Base-by-base conservation (phyloP, 1,284 basidiomycete genomes). In the Moesziomyces sp. region DNA sequence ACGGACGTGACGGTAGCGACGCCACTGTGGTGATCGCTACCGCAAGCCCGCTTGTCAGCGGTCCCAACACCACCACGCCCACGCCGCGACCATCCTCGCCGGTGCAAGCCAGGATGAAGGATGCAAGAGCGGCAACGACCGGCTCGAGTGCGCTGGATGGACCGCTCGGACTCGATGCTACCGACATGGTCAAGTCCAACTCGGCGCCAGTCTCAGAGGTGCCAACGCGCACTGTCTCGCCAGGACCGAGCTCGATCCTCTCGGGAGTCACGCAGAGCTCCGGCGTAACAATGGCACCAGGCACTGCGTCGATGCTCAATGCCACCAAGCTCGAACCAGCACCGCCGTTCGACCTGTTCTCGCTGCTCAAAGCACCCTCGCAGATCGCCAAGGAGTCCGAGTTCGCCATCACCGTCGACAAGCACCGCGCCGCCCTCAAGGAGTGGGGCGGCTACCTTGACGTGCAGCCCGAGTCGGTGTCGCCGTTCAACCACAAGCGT, bases 401-500 rank as follows among this genome's bases (percentile, higher is more conserved):
- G 34, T 70, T 64, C 21, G 58, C 52, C 19, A 58, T 74, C 49
- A 70, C 74, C 7, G 63, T 78, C 24, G 58, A 63, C 34, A 60
- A 66, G 35, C 77, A 77, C 35, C 59, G 58, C 0, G 58, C 53
- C 2, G 57, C 68, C 18, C 58, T 74, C 44, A 66, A 67, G 38
- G 66, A 71, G 19, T 76, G 77, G 74, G 61, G 74, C 24, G 54
- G 53, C 6, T 76, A 76, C 24, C 68, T 78, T 34, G 64, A 64
- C 34, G 45, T 68, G 24, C 70, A 71, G 45, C 59, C 74, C 90
- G 92, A 85, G 91, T 93, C 84, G 19, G 68, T 80, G 28, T 76
- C 92, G 45, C 92, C 96, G 30, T 93, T 95, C 83, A 92, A 94
- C 83, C 97, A 96, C 81, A 96, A 98, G 82, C 90, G 90, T 76